A percentile compares a stretch with the other conserved stretches of the same genome.
These are phyloP conservation scores for Selaginella tamariscina DNA, from an alignment of 75 land plant genomes.

Conservation along the genomic window DNA sequence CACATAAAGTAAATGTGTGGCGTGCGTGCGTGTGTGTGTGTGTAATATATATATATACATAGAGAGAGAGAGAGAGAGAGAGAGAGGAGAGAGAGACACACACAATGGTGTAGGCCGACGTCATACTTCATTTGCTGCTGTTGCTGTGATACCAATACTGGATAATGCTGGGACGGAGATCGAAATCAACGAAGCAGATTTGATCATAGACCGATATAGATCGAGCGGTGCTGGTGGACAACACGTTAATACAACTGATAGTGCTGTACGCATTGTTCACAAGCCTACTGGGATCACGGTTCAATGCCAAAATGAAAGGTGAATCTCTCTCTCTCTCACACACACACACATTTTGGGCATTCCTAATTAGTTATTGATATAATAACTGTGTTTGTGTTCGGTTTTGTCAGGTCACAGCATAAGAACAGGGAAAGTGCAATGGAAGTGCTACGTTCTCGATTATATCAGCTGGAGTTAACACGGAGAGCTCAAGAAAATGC, in stretches of 20 bases:
- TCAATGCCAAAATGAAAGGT: constrained; percentile 88
- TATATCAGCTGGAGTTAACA: constrained; percentile 77
- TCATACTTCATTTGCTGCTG: constrained; percentile 98
- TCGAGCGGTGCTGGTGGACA: constrained; percentile 96
- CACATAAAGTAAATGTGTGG: too few relatives aligned
- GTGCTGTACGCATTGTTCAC: constrained; percentile 87
- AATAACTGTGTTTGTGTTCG: constrained; percentile 11
- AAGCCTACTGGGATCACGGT: constrained; percentile 86
- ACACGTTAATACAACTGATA: constrained; percentile 83
- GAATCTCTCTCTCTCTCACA: too few relatives aligned
- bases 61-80: too few relatives aligned
- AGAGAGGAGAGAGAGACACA: too few relatives aligned
- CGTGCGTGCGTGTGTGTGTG: too few relatives aligned
- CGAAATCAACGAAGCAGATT: constrained; percentile 72
- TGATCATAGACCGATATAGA: constrained; percentile 76
- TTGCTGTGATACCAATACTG: constrained; percentile 84
- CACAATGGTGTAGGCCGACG: constrained; percentile 82
- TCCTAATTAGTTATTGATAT: background rate
- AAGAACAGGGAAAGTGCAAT: constrained; percentile 72
- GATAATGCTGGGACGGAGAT: constrained; percentile 41
- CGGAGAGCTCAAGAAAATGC: constrained; percentile 74
- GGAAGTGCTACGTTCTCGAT: constrained; percentile 80
- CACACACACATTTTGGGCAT: too few relatives aligned
- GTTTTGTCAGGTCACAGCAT: constrained; percentile 82
- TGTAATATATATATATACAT: too few relatives aligned